A percentile compares a stretch with the other conserved stretches of the same genome.
Evolutionary conservation across 306 rosid genomes (phyloP).

Genomic region (Sechiopsis laciniata): DNA sequence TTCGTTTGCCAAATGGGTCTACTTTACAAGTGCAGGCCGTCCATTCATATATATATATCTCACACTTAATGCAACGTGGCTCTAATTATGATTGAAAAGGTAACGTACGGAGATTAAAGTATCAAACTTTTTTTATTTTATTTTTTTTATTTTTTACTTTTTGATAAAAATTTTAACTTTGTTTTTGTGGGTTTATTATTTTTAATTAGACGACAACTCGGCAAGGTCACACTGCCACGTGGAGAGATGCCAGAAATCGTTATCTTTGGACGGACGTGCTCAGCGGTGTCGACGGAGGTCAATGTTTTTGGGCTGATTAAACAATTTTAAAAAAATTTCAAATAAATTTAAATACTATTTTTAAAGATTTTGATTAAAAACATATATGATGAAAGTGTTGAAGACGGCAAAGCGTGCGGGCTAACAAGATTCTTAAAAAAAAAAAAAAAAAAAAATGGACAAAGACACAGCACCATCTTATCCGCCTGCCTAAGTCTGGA

Average conservation of each 20-base stretch:
- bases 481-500: background rate
- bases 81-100: slow-evolving; percentile 39
- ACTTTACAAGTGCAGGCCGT: slow-evolving; percentile 28
- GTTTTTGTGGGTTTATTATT: slow-evolving; percentile 10
- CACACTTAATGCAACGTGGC: slow-evolving; percentile 35
- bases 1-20: slow-evolving; percentile 12
- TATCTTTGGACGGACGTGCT: slow-evolving; percentile 47
- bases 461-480: slow-evolving; percentile 26
- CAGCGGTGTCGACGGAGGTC: slow-evolving; percentile 63
- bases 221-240: slow-evolving; percentile 50
- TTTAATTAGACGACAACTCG: slow-evolving; percentile 25
- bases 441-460: slow-evolving; percentile 47
- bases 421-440: slow-evolving; percentile 37
- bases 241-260: slow-evolving; percentile 45
- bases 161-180: background rate
- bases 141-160: background rate
- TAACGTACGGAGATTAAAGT: slow-evolving; percentile 26
- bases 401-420: slow-evolving; percentile 42
- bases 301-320: slow-evolving; percentile 40
- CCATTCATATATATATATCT: slow-evolving; percentile 16
- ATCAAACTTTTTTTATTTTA: background rate
- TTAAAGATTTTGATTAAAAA: background rate
- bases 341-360: background rate
- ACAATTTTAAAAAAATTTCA: background rate
- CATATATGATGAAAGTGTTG: slow-evolving; percentile 18